Percentiles rank a stretch among this genome's conserved stretches.
Evolutionary conservation across 2,329 filamentous ascomycete genomes (phyloP).

Genomic region (Cladosporium velox): DNA sequence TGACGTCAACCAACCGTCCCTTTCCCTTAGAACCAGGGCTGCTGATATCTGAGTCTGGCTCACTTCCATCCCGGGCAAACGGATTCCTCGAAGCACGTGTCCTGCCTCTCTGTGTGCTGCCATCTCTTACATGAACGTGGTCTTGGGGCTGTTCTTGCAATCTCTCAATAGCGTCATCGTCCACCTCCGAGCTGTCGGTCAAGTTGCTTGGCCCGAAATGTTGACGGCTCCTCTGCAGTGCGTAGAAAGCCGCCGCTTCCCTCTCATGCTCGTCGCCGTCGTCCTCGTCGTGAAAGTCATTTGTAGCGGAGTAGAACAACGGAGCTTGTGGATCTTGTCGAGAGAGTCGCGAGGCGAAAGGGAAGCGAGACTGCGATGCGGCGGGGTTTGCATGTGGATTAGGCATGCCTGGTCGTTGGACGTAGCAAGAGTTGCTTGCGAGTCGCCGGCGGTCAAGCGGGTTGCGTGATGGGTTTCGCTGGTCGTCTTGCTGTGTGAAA

Average conservation of each 20-base stretch:
- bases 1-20: constrained; percentile 77
- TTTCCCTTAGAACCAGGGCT: constrained; percentile 58
- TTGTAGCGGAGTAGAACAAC: constrained; percentile 88
- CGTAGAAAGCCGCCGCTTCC: constrained; percentile 92
- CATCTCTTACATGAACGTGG: constrained; percentile 42
- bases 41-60: constrained; percentile 45
- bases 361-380: constrained; percentile 73
- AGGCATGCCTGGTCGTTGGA: constrained; percentile 54
- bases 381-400: constrained; percentile 69
- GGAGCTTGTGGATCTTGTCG: constrained; percentile 71
- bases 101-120: constrained; percentile 41
- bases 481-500: constrained; percentile 56
- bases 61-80: constrained; percentile 43
- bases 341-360: constrained; percentile 75
- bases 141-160: constrained; percentile 44
- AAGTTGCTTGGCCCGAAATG: constrained; percentile 83
- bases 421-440: constrained; percentile 51
- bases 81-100: constrained; percentile 39
- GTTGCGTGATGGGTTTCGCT: constrained; percentile 46
- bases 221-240: constrained; percentile 82
- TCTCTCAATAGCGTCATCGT: constrained; percentile 59
- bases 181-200: constrained; percentile 81
- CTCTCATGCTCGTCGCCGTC: constrained; percentile 88
- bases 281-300: constrained; percentile 89
- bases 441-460: constrained; percentile 52